Evolutionary conservation across 495 filamentous ascomycete species (phyloP).

Genomic region (Aspergillus cristatus): DNA sequence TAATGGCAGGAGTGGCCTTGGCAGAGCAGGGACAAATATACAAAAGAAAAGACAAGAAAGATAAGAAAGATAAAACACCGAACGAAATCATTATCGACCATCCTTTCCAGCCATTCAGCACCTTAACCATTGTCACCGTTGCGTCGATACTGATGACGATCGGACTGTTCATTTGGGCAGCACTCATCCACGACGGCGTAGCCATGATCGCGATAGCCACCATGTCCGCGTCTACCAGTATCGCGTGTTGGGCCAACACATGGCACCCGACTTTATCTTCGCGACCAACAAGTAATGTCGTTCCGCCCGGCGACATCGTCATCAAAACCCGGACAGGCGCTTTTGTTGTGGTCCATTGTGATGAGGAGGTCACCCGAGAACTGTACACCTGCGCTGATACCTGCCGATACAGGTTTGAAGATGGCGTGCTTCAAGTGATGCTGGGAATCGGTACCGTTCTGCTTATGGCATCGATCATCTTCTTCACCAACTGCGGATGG

Average conservation of each 20-base stretch:
- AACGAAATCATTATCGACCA: neutral
- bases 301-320: slow-evolving; percentile 50
- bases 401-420: slow-evolving; percentile 40
- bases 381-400: slow-evolving; percentile 53
- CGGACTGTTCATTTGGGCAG: slow-evolving; percentile 30
- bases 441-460: slow-evolving; percentile 50
- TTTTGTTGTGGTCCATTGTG: slow-evolving; percentile 51
- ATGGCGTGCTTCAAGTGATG: slow-evolving; percentile 34
- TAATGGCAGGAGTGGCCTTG: neutral
- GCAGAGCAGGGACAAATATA: neutral
- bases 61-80: neutral
- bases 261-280: slow-evolving; percentile 45
- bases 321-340: slow-evolving; percentile 52
- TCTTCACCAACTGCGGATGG: slow-evolving; percentile 54
- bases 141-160: slow-evolving; percentile 40
- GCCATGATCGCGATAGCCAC: slow-evolving; percentile 13
- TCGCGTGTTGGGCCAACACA: slow-evolving; percentile 11
- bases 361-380: slow-evolving; percentile 54
- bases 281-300: slow-evolving; percentile 36
- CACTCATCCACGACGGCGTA: slow-evolving; percentile 43
- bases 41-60: neutral
- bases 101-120: slow-evolving; percentile 29
- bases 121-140: slow-evolving; percentile 43
- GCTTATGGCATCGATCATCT: slow-evolving; percentile 51
- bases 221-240: slow-evolving; percentile 14